Percentiles rank a stretch among this genome's conserved stretches.
Evolutionary conservation across 768 basidiomycete genomes (phyloP).

Genomic region (Termitomyces bulborhizus): DNA sequence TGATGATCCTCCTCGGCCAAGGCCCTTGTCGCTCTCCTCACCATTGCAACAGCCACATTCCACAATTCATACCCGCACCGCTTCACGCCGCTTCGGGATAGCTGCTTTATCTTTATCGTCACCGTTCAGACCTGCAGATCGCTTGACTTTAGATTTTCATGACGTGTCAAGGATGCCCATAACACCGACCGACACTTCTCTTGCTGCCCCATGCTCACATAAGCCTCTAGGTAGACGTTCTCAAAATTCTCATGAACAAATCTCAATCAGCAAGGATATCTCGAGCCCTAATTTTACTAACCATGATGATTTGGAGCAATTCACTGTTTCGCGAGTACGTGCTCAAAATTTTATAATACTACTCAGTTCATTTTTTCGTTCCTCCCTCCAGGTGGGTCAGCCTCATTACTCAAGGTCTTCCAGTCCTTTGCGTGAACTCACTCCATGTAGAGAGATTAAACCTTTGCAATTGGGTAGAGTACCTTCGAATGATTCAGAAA

Average conservation of each 20-base stretch:
- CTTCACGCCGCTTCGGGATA: neutral
- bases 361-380: neutral
- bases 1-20: neutral
- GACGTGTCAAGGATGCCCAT: neutral
- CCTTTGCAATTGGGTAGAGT: neutral
- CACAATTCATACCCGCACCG: neutral
- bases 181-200: neutral
- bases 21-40: conserved; percentile 1
- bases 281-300: neutral
- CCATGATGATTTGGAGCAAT: neutral
- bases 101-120: neutral
- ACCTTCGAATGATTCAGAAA: neutral
- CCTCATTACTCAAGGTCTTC: neutral
- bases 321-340: neutral
- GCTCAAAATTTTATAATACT: too few species aligned
- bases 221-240: neutral
- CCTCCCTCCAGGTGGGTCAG: too few species aligned
- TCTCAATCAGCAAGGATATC: too few species aligned
- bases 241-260: neutral
- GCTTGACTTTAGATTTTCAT: neutral
- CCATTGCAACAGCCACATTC: neutral
- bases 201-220: neutral
- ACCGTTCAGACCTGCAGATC: neutral
- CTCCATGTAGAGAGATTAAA: neutral
- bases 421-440: neutral